Evolutionary conservation across 352 stramenopile species (phyloP).

Genomic region (Globisporangium acanthophoron): DNA sequence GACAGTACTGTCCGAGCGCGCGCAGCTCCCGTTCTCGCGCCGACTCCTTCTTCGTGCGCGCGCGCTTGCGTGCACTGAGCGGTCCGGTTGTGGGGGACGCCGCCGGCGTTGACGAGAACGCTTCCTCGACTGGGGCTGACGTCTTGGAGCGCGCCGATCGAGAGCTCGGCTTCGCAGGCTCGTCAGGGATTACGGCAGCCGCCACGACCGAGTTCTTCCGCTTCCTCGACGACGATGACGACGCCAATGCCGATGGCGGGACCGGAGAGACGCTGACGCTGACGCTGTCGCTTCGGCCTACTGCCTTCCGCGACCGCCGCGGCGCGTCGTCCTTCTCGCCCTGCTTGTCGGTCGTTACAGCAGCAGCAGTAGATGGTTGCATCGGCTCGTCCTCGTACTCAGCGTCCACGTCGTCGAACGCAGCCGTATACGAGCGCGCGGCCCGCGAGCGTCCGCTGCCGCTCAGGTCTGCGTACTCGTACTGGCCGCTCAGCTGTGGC

Average conservation of each 20-base stretch:
- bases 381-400: conserved; percentile 3
- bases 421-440: conserved; percentile 4
- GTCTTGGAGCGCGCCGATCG: conserved; percentile 7
- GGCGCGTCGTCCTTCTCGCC: conserved; percentile 2
- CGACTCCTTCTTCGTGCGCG: conserved; percentile 56
- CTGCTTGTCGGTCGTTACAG: neutral
- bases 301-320: conserved; percentile 5
- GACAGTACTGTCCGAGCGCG: conserved; percentile 78
- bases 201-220: conserved; percentile 14
- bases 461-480: conserved; percentile 32
- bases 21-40: conserved; percentile 73
- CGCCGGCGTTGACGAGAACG: conserved; percentile 5
- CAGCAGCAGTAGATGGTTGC: neutral
- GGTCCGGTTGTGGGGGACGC: conserved; percentile 12
- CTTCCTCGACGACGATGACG: conserved; percentile 22
- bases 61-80: conserved; percentile 32
- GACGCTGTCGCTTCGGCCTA: neutral
- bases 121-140: neutral
- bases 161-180: neutral
- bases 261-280: neutral
- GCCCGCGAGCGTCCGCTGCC: neutral
- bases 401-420: conserved; percentile 7
- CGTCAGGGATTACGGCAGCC: neutral
- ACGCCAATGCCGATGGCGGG: neutral
- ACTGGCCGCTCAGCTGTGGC: conserved; percentile 33